phyloP scores from a whole-genome alignment of 345 rosid species.

The Rubroshorea leprosula region DNA sequence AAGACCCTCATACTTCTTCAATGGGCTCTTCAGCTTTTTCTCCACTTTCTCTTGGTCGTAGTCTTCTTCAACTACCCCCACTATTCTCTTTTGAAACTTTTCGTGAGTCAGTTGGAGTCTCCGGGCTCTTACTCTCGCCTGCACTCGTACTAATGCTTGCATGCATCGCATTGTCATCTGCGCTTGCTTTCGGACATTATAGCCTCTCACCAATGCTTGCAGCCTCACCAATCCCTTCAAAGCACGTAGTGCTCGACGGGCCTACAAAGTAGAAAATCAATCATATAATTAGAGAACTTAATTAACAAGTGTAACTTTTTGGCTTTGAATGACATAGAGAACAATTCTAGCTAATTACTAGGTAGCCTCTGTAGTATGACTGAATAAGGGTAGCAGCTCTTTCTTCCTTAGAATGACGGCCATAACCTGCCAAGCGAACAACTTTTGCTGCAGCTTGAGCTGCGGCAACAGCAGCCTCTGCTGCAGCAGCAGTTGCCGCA shows the following conservation, averaged over 20 bases:
- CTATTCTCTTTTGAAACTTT: constrained; percentile 29
- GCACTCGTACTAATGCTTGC: constrained; percentile 96
- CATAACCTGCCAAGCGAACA: constrained; percentile 79
- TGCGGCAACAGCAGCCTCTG: constrained; percentile 89
- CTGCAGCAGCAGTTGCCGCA: constrained; percentile 88
- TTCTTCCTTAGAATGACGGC: constrained; percentile 71
- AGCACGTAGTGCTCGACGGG: constrained; percentile 88
- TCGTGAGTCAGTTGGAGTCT: constrained; percentile 60
- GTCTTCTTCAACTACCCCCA: constrained; percentile 29
- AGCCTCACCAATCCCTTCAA: constrained; percentile 88
- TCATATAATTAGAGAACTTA: too few relatives aligned
- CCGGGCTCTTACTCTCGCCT: constrained; percentile 80
- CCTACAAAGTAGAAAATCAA: constrained; percentile 32
- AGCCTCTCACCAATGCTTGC: constrained; percentile 91
- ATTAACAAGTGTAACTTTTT: too few relatives aligned
- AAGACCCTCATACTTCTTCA: constrained; percentile 30
- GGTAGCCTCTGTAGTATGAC: constrained; percentile 77
- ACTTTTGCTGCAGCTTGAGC: constrained; percentile 97
- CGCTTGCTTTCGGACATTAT: constrained; percentile 92
- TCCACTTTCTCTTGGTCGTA: constrained; percentile 16
- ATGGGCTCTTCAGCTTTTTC: constrained; percentile 23
- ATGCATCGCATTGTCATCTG: constrained; percentile 96
- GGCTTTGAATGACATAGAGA: too few relatives aligned
- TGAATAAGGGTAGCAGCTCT: constrained; percentile 85
- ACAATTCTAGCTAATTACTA: constrained; percentile 52